Conservation (phyloP, 1,284 basidiomycete species). For the Ceratobasidium sp. region DNA sequence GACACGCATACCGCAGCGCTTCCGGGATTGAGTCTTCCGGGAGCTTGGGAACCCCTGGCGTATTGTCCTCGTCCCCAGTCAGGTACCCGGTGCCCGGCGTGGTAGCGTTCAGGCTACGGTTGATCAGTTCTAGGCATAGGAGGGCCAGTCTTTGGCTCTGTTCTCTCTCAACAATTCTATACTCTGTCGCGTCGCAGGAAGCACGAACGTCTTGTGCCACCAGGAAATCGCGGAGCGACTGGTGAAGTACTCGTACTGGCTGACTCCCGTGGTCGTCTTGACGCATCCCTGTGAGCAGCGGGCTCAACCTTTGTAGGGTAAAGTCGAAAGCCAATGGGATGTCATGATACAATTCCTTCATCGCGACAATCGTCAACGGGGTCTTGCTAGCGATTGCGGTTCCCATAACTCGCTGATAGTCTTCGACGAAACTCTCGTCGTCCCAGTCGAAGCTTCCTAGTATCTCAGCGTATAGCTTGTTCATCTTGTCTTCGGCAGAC, state of each 20-base stretch:
- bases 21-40: neutral
- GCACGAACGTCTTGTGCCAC: neutral
- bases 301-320: slow-evolving; percentile 17
- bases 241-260: slow-evolving; percentile 14
- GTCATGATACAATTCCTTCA: neutral
- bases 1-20: slow-evolving; percentile 23
- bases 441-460: slow-evolving; percentile 52
- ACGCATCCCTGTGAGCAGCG: slow-evolving; percentile 5
- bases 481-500: slow-evolving; percentile 50
- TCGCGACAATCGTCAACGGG: slow-evolving; percentile 6
- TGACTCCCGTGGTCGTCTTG: neutral
- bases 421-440: slow-evolving; percentile 51
- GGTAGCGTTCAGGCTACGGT: neutral
- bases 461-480: slow-evolving; percentile 51
- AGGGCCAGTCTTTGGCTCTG: neutral
- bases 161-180: neutral
- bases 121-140: slow-evolving; percentile 7
- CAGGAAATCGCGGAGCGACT: slow-evolving; percentile 31
- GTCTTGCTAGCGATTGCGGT: slow-evolving; percentile 50
- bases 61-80: neutral
- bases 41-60: neutral
- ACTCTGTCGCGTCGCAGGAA: neutral
- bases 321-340: neutral
- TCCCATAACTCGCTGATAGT: slow-evolving; percentile 52
- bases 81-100: slow-evolving; percentile 6